Percentiles rank a stretch among this genome's conserved stretches.
Conservation (phyloP, 805 yeast genomes). For the Candida vartiovaarae region DNA sequence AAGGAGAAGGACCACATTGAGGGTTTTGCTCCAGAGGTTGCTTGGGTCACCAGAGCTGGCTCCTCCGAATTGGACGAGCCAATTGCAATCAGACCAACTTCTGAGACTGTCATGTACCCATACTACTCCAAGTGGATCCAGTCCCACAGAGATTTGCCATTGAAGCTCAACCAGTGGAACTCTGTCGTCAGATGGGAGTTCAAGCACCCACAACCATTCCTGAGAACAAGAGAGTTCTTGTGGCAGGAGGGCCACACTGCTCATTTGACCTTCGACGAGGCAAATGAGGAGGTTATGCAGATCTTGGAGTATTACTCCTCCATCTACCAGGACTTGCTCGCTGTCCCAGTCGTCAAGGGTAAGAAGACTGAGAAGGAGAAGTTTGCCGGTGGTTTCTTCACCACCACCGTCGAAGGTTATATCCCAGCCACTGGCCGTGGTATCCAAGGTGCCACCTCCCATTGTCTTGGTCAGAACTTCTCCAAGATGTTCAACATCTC, state of each 20-base stretch:
- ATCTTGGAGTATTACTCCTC: constrained; percentile 82
- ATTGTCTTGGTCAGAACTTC: constrained; percentile 95
- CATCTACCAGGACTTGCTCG: constrained; percentile 84
- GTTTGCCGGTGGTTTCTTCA: constrained; percentile 95
- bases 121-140: constrained; percentile 99
- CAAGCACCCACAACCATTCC: constrained; percentile 98
- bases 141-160: constrained; percentile 95
- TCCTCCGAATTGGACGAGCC: constrained; percentile 92
- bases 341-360: constrained; percentile 96
- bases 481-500: constrained; percentile 96
- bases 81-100: constrained; percentile 98
- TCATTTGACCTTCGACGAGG: constrained; percentile 76
- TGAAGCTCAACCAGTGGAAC: constrained; percentile 97
- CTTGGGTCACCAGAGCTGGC: constrained; percentile 99
- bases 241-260: constrained; percentile 99
- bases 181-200: constrained; percentile 99
- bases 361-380: constrained; percentile 94
- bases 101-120: constrained; percentile 99
- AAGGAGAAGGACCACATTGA: constrained; percentile 98
- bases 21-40: constrained; percentile 99
- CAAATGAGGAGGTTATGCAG: constrained; percentile 74
- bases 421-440: constrained; percentile 99
- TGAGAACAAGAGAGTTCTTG: constrained; percentile 96
- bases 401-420: constrained; percentile 94
- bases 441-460: constrained; percentile 98